Conservation (phyloP, 2,329 filamentous ascomycete genomes). For the Chrysoporthe deuterocubensis region DNA sequence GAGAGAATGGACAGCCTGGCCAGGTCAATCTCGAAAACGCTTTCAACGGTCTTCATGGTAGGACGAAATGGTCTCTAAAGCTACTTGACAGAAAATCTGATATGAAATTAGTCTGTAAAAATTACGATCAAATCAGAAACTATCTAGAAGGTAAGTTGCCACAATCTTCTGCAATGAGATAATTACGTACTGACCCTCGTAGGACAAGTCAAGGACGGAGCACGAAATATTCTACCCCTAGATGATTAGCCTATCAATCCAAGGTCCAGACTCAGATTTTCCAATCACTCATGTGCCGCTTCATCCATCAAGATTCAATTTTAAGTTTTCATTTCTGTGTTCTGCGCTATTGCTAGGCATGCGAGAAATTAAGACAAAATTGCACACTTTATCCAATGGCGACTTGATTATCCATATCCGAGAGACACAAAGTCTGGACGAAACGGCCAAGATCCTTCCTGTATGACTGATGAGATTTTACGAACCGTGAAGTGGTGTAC, state of each 20-base stretch:
- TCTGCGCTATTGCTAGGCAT: background rate
- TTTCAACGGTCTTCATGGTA: constrained; percentile 34
- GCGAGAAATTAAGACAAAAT: background rate
- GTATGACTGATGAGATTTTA: background rate
- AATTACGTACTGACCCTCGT: background rate
- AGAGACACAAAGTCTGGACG: constrained; percentile 5
- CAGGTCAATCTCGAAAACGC: constrained; percentile 33
- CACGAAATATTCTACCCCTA: constrained; percentile 22
- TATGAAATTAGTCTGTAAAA: constrained; percentile 31
- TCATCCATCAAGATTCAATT: too few species aligned
- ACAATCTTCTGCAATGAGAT: background rate
- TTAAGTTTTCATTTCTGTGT: too few species aligned
- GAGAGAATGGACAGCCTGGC: constrained; percentile 31
- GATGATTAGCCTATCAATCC: constrained; percentile 7
- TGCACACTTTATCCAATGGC: too few species aligned
- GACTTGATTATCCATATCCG: constrained; percentile 11
- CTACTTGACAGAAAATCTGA: background rate
- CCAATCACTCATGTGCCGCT: too few species aligned
- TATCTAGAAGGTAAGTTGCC: constrained; percentile 32
- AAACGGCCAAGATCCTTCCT: constrained; percentile 11
- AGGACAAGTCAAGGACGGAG: constrained; percentile 21
- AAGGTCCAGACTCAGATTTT: too few species aligned
- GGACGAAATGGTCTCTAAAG: background rate
- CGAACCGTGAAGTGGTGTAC: background rate
- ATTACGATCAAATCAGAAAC: constrained; percentile 32